Evolutionary conservation across 371 early-diverging fungal species (phyloP), one percentile per base, ranked within the genome.

Genomic region (Mortierella sp.): DNA sequence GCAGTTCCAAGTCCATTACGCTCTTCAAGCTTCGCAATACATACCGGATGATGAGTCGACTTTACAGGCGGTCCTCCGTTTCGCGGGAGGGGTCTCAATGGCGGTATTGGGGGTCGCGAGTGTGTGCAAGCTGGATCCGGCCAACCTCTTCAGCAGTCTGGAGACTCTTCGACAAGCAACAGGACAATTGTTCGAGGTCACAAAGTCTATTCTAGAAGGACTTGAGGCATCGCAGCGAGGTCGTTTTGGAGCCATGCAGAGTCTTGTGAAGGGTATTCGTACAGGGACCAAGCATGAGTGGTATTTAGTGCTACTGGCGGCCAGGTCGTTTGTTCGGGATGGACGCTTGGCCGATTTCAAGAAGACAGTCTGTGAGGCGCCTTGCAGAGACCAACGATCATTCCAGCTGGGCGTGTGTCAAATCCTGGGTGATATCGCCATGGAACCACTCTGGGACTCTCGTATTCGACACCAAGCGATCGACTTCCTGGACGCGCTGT

Each of bases 1-100:
- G 78, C 34, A 31, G 3, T 77, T 34, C n/a, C 73, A 77, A 48
- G 78, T 63, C 13, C 42, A 70, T 0, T 76, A 76, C 38, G 70
- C 76, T 19, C 38, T 31, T 24, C 76, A 76, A 38, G 70, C 70
- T 7, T 24, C 70, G 50, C 42, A 38, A 5, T 38, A 38, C 42
- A 38, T 38, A 3, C 42, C 42, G 42, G 42, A 38, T 5, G 42
- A 75, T 21, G 68, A 75, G 34, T 5, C 31, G 11, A 14, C 14
- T 52, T 75, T 63, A 65, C 63, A 75, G 10, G 42, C 58, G 45
- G 14, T 26, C 5, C 14, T 75, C 9, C 45, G 73, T 16, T 57
- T 28, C 3, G 34, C 34, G 16, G 31, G 73, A 38, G 54, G 10
- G 5, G 55, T 73, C 7, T 4, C 44, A 1, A 57, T 14, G 60